phyloP scores from a whole-genome alignment of 495 filamentous ascomycete genomes.

The Annulohypoxylon maeteangense region DNA sequence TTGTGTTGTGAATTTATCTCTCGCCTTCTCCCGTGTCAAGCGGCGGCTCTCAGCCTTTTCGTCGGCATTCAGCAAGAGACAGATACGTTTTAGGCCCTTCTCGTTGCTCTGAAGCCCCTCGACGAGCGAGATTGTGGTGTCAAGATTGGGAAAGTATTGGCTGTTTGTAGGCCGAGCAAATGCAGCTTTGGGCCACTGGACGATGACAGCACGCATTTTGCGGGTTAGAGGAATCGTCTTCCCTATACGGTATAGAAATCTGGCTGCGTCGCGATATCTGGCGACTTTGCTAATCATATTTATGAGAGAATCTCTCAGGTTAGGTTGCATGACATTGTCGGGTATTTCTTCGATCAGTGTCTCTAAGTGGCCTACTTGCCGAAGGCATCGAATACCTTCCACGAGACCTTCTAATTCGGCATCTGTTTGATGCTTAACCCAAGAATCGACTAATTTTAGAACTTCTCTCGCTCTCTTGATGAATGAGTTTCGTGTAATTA shows the following conservation, averaged over 20 bases:
- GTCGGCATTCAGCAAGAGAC: background rate
- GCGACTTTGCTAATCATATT: conserved; percentile 50
- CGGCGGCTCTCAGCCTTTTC: background rate
- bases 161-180: conserved; percentile 33
- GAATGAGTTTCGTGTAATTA: background rate
- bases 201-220: conserved; percentile 38
- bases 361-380: conserved; percentile 3
- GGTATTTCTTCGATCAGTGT: conserved; percentile 19
- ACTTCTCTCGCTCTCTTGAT: conserved; percentile 19
- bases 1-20: conserved; percentile 29
- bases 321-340: conserved; percentile 16
- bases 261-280: conserved; percentile 50
- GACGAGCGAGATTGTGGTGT: conserved; percentile 29
- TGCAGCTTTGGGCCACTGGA: conserved; percentile 38
- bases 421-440: conserved; percentile 16
- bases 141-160: conserved; percentile 22
- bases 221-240: conserved; percentile 42
- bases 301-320: conserved; percentile 31
- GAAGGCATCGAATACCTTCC: conserved; percentile 25
- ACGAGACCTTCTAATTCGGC: conserved; percentile 20
- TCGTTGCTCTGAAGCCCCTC: conserved; percentile 9
- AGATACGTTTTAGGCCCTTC: conserved; percentile 20
- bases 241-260: conserved; percentile 46
- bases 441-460: conserved; percentile 19
- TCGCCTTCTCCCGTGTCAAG: conserved; percentile 1